A percentile compares a stretch with the other conserved stretches of the same genome.
Evolutionary conservation across 2,329 filamentous ascomycete genomes (phyloP).

Genomic region (Trichoderma koningiopsis): DNA sequence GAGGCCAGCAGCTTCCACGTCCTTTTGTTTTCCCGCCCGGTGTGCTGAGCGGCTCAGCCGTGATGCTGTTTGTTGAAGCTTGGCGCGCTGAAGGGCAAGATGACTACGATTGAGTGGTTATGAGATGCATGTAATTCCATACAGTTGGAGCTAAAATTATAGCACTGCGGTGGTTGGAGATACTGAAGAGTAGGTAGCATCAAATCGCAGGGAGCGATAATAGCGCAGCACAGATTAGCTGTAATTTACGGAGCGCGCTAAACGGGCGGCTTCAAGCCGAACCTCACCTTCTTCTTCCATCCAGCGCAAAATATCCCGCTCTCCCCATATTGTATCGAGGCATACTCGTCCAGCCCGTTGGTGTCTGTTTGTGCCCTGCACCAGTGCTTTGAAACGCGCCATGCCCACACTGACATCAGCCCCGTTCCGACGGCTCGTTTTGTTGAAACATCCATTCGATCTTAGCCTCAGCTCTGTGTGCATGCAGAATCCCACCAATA

Average conservation of each 20-base stretch:
- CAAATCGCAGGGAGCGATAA: neutral
- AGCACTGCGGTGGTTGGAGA: neutral
- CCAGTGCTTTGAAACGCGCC: constrained; percentile 6
- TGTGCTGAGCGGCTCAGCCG: neutral
- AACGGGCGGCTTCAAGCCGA: neutral
- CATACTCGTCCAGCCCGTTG: too few relatives aligned
- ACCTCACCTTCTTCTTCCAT: neutral
- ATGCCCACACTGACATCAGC: constrained; percentile 11
- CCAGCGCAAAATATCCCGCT: neutral
- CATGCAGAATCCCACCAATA: too few relatives aligned
- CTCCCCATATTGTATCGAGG: neutral
- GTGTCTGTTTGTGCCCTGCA: neutral
- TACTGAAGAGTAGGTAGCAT: neutral
- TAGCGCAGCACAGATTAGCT: neutral
- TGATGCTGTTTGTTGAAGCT: neutral
- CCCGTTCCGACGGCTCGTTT: constrained; percentile 1
- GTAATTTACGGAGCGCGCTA: constrained; percentile 13
- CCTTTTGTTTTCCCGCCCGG: neutral
- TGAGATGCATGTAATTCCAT: neutral
- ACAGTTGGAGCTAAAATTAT: neutral
- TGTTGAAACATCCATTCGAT: neutral
- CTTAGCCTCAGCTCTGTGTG: neutral
- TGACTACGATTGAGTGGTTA: neutral
- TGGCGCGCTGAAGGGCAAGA: neutral
- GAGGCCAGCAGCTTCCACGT: neutral